Conservation (phyloP, 2,329 filamentous ascomycete genomes). For the Botrytis deweyae region DNA sequence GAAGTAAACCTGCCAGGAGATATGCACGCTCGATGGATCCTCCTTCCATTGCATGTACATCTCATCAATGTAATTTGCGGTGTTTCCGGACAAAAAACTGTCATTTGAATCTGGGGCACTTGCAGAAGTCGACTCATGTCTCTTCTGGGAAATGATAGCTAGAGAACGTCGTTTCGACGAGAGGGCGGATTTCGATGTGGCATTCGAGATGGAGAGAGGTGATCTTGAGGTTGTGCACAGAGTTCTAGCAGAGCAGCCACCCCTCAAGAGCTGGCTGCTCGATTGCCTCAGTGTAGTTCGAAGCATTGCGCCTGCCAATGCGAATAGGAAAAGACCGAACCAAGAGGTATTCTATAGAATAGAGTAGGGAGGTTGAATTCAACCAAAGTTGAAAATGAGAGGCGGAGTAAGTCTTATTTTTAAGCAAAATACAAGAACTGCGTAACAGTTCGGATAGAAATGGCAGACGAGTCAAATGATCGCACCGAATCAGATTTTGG, state of each 20-base stretch:
- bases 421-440: constrained; percentile 14
- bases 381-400: constrained; percentile 40
- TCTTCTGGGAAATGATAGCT: constrained; percentile 48
- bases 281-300: constrained; percentile 65
- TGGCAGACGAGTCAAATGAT: constrained; percentile 21
- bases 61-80: constrained; percentile 98
- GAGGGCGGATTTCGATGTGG: constrained; percentile 43
- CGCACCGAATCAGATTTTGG: constrained; percentile 21
- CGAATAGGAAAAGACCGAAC: constrained; percentile 28
- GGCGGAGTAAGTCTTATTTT: constrained; percentile 50
- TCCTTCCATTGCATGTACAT: constrained; percentile 99
- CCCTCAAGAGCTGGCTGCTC: constrained; percentile 61
- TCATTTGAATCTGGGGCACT: constrained; percentile 77
- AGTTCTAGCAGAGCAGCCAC: constrained; percentile 46
- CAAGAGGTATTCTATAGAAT: neutral
- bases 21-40: constrained; percentile 88
- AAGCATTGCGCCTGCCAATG: constrained; percentile 62
- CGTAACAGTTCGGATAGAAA: constrained; percentile 18
- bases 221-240: constrained; percentile 42
- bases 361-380: constrained; percentile 1
- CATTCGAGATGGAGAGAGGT: constrained; percentile 44
- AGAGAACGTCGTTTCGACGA: constrained; percentile 49
- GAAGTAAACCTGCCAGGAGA: constrained; percentile 99
- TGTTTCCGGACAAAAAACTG: constrained; percentile 94
- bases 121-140: constrained; percentile 55